Evolutionary conservation across 176 grass and related monocot species (phyloP).

Genomic region (Hordeum vulgare): DNA sequence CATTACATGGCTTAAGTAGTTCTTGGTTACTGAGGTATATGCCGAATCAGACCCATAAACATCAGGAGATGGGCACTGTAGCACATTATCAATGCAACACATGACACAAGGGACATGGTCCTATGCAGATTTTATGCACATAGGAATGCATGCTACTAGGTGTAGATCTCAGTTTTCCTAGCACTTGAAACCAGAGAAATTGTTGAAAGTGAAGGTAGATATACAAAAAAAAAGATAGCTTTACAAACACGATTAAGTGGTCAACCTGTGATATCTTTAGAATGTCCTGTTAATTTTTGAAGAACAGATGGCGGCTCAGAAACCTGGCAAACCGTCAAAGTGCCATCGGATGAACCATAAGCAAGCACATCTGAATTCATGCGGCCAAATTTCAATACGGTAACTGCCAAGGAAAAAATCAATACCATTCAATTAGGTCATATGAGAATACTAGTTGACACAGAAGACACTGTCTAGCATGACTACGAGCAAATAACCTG

Average conservation of each 20-base stretch:
- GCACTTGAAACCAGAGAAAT: not conserved
- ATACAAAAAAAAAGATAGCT: not conserved
- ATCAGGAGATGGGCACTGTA: not conserved
- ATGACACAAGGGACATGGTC: not conserved
- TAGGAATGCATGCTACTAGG: not conserved
- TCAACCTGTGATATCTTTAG: constrained; percentile 97
- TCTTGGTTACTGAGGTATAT: not conserved
- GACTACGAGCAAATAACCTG: constrained; percentile 54
- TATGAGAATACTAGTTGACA: constrained; percentile 14
- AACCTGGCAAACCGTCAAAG: constrained; percentile 79
- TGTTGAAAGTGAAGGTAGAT: constrained; percentile 3
- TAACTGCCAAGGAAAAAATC: constrained; percentile 50
- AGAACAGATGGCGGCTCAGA: constrained; percentile 74
- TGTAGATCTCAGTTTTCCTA: not conserved
- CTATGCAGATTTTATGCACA: not conserved
- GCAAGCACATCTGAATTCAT: constrained; percentile 86
- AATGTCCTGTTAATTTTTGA: constrained; percentile 81
- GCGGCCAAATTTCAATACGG: constrained; percentile 85
- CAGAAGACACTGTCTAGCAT: not conserved
- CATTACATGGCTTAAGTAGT: not conserved
- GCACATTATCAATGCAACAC: not conserved
- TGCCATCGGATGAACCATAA: constrained; percentile 89
- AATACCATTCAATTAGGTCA: constrained; percentile 1
- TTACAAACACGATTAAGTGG: not conserved
- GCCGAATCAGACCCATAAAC: not conserved